Evolutionary conservation across 75 land plant species (phyloP), one percentile per base, ranked within the genome.

Genomic region (Pinus albicaulis): DNA sequence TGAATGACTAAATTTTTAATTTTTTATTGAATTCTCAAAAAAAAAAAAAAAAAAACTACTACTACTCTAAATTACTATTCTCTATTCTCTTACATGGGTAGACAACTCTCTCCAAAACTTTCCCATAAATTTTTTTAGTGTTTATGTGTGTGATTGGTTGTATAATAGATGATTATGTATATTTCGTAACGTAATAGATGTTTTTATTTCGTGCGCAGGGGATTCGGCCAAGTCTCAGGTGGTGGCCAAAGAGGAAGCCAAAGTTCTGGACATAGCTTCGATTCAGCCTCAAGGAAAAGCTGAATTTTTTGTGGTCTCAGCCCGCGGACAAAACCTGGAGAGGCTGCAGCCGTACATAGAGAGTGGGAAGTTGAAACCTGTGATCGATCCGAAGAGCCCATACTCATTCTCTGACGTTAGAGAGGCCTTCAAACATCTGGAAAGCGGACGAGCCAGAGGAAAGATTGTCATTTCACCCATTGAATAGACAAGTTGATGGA

Each of bases 371-470:
- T 28, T 88, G 57, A 83, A 80, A 56, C 57, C 88, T 44, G 74
- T 86, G 41, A 59, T 88, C 25, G 90, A 88, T 79, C 85, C 88
- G 11, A 85, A 80, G 3, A 85, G 88, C 17, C 88, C 78, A 0
- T 88, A 79, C 64, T 26, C 31, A 4, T 88, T 88, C 72, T 48
- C 69, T 25, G 77, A 83, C 0, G 83, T 83, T 3, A 74, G 83
- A 5, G 88, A 82, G 58, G 90, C 88, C 8, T 88, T 79, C 73
- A 71, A 61, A 53, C 79, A 86, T 59, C 74, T 79, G 31, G 88
- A 86, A 66, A 80, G 83, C 0, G 79, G 81, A 34, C 69, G 90
- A 65, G 90, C 86, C 5, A 76, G 59, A 57, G 90, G 90, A 25
- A 88, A 88, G 70, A 81, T 88, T 3, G 88, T 88, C 36, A 79